Percentiles rank a stretch among this genome's conserved stretches.
Evolutionary conservation across 306 rosid genomes (phyloP).

Genomic region (Vigna nakashimae): DNA sequence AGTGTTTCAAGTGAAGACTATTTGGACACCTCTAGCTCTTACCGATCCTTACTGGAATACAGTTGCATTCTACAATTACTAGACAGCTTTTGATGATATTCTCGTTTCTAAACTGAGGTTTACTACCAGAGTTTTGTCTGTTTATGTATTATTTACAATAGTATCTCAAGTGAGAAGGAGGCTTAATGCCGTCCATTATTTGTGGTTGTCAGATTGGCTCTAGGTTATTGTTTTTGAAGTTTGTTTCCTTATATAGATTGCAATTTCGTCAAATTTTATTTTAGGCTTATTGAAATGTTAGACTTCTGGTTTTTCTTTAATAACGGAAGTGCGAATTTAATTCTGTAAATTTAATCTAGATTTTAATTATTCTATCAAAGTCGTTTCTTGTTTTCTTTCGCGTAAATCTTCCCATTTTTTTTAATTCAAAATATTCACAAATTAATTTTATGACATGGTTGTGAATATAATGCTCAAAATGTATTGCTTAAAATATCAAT

Average conservation of each 20-base stretch:
- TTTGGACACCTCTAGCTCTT: constrained; percentile 22
- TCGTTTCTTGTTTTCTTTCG: not conserved
- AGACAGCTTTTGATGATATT: constrained; percentile 37
- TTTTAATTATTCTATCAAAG: not conserved
- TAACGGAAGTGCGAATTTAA: not conserved
- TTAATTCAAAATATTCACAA: no score
- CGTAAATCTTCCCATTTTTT: not conserved
- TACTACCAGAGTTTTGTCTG: constrained; percentile 13
- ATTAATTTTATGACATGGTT: no score
- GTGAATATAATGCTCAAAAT: no score
- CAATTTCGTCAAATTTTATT: constrained; percentile 17
- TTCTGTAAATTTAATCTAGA: not conserved
- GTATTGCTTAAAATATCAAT: no score
- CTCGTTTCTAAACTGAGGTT: constrained; percentile 21
- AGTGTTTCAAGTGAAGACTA: constrained; percentile 32
- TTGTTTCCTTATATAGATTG: constrained; percentile 27
- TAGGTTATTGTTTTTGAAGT: constrained; percentile 29
- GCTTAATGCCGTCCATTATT: not conserved
- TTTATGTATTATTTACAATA: constrained; percentile 35
- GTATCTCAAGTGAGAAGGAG: constrained; percentile 24
- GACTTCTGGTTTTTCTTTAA: not conserved
- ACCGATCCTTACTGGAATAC: constrained; percentile 30
- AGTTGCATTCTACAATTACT: constrained; percentile 25
- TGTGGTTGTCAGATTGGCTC: constrained; percentile 23
- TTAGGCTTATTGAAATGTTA: not conserved